Base-by-base conservation (phyloP, 1,284 basidiomycete species). In the Amylostereum chailletii region DNA sequence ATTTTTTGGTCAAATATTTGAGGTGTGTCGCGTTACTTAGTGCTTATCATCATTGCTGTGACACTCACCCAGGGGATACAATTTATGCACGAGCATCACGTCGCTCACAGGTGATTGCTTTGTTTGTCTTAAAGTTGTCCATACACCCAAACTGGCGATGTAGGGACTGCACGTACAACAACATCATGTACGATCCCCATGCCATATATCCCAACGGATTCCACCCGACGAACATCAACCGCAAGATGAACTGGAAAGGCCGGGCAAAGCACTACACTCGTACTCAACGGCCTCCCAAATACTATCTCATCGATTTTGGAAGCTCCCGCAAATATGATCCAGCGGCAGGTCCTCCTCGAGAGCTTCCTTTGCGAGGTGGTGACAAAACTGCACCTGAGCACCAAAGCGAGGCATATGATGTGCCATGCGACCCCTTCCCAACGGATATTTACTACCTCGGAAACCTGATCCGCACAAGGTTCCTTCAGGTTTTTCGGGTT, bases 371-470 rank as follows among this genome's bases (percentile, higher is more conserved):
- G 10, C 51, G 44, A 33, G 60, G 58, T 1, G 55, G 55, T 8
- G 57, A 61, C 44, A 60, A 58, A 41, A 47, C 51, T 1, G 62
- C 56, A 0, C 62, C 62, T 0, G 62, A 58, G 26, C 62, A 60
- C 37, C 39, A 40, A 27, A 27, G 39, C 39, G 42, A 48, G 10
- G 61, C 58, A 26, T 54, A 55, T 46, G 46, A 45, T 1, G 27
- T 42, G 2, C 55, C 51, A 3, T 55, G 60, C 33, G 51, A 70
- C 46, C 66, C 68, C 0, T 71, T 68, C 40, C 58, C 59, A 0
- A 65, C 64, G 1, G 70, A 71, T 42, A 48, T 71, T 0, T 71
- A 65, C 48, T 64, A 60, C 44, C 48, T 68, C 1, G 70, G 69
- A 0, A 67, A 68, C 29, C 34, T 63, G 1, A 59, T 71, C 5